Conservation (phyloP, 345 rosid species). For the Euclidium syriacum region DNA sequence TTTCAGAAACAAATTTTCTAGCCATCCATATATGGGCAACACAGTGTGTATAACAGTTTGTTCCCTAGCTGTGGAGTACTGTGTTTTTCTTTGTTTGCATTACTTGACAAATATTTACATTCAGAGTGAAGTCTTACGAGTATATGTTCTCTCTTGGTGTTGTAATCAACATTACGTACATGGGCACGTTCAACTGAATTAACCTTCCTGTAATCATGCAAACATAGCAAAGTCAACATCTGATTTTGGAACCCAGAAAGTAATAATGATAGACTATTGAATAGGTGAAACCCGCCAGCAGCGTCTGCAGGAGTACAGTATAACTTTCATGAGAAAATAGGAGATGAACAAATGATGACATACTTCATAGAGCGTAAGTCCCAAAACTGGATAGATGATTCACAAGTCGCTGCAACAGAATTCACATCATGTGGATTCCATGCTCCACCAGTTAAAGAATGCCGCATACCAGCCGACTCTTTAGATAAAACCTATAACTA, state of each 20-base stretch:
- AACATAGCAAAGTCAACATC: not conserved
- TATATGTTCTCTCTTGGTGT: conserved; percentile 50
- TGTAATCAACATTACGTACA: conserved; percentile 59
- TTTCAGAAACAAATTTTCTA: no score
- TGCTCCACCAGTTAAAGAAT: conserved; percentile 77
- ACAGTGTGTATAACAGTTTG: not conserved
- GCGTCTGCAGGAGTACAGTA: not conserved
- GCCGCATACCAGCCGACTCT: conserved; percentile 74
- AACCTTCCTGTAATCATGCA: conserved; percentile 50
- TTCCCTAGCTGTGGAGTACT: not conserved
- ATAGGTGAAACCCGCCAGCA: not conserved
- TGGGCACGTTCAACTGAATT: conserved; percentile 61
- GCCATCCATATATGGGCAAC: not conserved
- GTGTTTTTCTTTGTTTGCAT: not conserved
- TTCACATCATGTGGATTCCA: conserved; percentile 92
- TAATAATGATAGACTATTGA: not conserved
- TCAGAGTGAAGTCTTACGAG: conserved; percentile 41
- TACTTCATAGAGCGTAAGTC: conserved; percentile 84
- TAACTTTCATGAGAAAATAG: not conserved
- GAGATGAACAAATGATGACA: conserved; percentile 20
- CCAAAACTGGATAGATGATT: conserved; percentile 88
- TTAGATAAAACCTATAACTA: conserved; percentile 60
- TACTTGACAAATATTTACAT: not conserved
- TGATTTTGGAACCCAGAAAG: not conserved
- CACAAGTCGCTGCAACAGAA: conserved; percentile 72